Evolutionary conservation across 2,329 filamentous ascomycete species (phyloP), one percentile per base, ranked within the genome.

Genomic region (Xylaria multiplex): DNA sequence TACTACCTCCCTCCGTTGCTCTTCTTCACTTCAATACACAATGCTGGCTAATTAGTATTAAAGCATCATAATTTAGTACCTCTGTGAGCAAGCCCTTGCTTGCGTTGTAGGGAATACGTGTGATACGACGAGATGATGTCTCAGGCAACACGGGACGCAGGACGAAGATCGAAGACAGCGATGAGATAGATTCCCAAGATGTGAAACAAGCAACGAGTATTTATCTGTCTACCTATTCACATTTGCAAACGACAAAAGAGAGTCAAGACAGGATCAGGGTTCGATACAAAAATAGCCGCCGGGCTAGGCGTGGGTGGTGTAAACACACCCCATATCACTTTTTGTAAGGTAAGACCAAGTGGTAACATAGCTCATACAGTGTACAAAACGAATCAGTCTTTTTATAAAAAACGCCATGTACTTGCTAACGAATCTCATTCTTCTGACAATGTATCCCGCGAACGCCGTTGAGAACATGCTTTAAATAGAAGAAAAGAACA

Each of bases 401-500:
- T 27, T 52, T 59, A 55, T 55, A 46, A 59, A 56, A 27, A 64
- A 53, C 48, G 40, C 27, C 22, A 22, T 40, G 14, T 22, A 56
- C 27, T 9, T 59, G 27, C 37, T 24, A 45, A 62, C 16, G 43
- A 46, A n/a, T 32, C 58, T 52, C 22, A 62, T 42, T 59, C 40
- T 42, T 42, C 57, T 52, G 27, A 48, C 46, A 27, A 32, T 69
- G 59, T 65, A 54, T 60, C 55, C 5, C 56, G n/a, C 19, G 16
- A 68, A 69, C 65, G 62, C 68, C 65, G 8, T 63, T 37, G 46
- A 42, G 32, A 61, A 58, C 53, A 56, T 59, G 53, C 60, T 59
- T 27, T 40, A 30, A 66, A 60, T 45, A 42, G 59, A 46, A 57
- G 19, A 49, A 27, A 27, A 27, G 5, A 27, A 19, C 19, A 19